Conservation (phyloP, 805 yeast genomes). For the Kluyveromyces nonfermentans region DNA sequence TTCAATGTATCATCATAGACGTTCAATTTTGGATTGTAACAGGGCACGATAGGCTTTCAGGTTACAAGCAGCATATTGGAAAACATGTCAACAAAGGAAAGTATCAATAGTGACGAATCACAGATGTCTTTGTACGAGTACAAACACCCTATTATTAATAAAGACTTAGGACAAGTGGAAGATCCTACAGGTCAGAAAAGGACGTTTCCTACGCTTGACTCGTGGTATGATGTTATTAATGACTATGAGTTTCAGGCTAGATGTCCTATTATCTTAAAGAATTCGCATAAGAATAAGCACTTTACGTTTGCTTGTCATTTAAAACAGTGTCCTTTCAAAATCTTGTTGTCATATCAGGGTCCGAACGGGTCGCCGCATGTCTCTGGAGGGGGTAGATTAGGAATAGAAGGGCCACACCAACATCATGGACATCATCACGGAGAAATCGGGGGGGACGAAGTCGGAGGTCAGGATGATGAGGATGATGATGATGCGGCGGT, state of each 20-base stretch:
- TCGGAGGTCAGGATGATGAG: neutral
- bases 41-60: slow-evolving; percentile 1
- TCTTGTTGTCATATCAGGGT: slow-evolving; percentile 21
- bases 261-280: slow-evolving; percentile 29
- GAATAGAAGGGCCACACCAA: neutral
- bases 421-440: neutral
- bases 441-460: neutral
- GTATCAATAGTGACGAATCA: neutral
- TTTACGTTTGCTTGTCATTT: slow-evolving; percentile 30
- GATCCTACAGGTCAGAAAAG: slow-evolving; percentile 14
- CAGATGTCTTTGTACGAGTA: slow-evolving; percentile 27
- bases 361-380: neutral
- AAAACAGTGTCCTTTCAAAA: slow-evolving; percentile 27
- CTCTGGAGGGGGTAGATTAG: neutral
- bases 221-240: slow-evolving; percentile 28
- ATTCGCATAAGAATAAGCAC: slow-evolving; percentile 29
- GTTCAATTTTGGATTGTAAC: neutral
- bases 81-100: neutral
- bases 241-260: slow-evolving; percentile 30
- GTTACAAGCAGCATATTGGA: neutral
- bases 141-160: slow-evolving; percentile 28
- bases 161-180: slow-evolving; percentile 19
- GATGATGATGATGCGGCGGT: slow-evolving; percentile 12
- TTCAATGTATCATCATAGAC: neutral
- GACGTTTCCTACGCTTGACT: slow-evolving; percentile 22